phyloP scores from a whole-genome alignment of 2,329 filamentous ascomycete species.

The Aureobasidium sp. region DNA sequence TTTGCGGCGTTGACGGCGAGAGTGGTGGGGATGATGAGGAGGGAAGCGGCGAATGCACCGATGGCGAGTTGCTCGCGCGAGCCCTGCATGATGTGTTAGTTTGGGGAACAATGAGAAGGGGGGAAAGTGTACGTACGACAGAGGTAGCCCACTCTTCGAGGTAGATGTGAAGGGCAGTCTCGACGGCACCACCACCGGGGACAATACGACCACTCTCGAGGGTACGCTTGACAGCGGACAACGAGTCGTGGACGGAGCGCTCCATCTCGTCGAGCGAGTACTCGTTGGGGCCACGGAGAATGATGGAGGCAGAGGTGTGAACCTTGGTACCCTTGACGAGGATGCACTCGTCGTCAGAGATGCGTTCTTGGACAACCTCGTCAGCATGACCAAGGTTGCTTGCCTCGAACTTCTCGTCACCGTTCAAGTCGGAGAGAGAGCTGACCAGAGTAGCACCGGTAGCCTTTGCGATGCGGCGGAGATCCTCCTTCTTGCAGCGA shows the following conservation, averaged over 20 bases:
- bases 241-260: conserved; percentile 91
- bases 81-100: conserved; percentile 41
- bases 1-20: conserved; percentile 95
- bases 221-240: conserved; percentile 94
- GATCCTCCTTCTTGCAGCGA: conserved; percentile 96
- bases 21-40: conserved; percentile 92
- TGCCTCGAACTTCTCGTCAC: conserved; percentile 91
- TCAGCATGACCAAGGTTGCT: conserved; percentile 86
- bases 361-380: conserved; percentile 95
- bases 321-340: conserved; percentile 87
- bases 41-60: conserved; percentile 90
- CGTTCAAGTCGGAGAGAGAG: conserved; percentile 91
- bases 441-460: conserved; percentile 90
- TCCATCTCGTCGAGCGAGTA: conserved; percentile 99
- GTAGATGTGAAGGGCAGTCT: conserved; percentile 99
- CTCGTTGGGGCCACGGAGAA: conserved; percentile 91
- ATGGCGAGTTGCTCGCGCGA: conserved; percentile 97
- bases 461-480: conserved; percentile 90
- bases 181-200: conserved; percentile 89
- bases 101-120: neutral
- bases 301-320: conserved; percentile 89
- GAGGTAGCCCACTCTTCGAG: conserved; percentile 97
- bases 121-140: conserved; percentile 52
- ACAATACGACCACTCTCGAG: conserved; percentile 96
- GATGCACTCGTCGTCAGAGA: conserved; percentile 98